A percentile compares a stretch with the other conserved stretches of the same genome.
These are phyloP conservation scores for Fusarium lyarnte DNA, from an alignment of 2,329 filamentous ascomycete species.

Conservation along the genomic window DNA sequence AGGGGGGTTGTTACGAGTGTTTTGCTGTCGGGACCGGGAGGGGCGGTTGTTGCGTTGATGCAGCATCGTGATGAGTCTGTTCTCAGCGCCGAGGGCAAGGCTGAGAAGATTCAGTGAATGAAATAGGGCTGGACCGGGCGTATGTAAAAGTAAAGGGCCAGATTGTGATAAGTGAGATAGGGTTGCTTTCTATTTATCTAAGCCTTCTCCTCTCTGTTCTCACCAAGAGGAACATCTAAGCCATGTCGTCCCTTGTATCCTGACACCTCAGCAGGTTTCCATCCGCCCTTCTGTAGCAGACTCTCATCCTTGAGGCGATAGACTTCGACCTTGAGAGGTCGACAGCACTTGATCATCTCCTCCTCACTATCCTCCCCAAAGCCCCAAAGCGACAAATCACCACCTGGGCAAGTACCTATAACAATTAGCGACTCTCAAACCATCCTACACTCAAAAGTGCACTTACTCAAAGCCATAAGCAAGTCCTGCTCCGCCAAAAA, in stretches of 20 bases:
- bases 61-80: constrained; percentile 41
- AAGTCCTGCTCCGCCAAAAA: constrained; percentile 85
- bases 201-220: constrained; percentile 18
- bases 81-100: constrained; percentile 36
- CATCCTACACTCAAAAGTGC: fast-evolving
- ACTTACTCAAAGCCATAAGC: constrained; percentile 65
- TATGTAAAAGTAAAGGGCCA: background rate
- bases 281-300: constrained; percentile 63
- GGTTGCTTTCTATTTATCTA: background rate
- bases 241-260: constrained; percentile 59
- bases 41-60: constrained; percentile 39
- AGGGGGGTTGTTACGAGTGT: constrained; percentile 33
- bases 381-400: constrained; percentile 83
- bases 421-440: constrained; percentile 2
- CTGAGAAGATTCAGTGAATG: constrained; percentile 34
- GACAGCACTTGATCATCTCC: constrained; percentile 75
- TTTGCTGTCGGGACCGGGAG: constrained; percentile 35
- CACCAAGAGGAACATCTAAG: constrained; percentile 37
- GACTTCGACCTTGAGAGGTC: constrained; percentile 79
- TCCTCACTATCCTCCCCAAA: constrained; percentile 75
- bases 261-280: constrained; percentile 69
- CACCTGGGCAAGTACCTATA: constrained; percentile 77
- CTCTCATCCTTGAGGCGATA: constrained; percentile 67
- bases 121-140: fast-evolving
- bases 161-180: background rate